Base-by-base conservation (phyloP, 169 alveolate species). In the Sarcocystis neurona region DNA sequence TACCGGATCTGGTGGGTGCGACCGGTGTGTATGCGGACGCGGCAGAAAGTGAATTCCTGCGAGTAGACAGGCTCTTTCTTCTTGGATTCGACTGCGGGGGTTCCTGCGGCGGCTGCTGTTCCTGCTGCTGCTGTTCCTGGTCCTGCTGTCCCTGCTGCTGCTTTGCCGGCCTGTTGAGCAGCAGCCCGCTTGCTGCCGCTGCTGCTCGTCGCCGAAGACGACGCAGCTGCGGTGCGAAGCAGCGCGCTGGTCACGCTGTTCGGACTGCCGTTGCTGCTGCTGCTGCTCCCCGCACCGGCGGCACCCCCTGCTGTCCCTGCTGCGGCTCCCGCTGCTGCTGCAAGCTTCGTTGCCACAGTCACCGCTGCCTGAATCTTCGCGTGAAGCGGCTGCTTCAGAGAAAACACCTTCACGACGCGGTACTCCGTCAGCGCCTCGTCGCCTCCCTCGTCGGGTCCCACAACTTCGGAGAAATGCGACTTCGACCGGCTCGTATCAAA, bases 391-490 rank as follows among this genome's bases (percentile, higher is more conserved):
- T 53, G 84, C 27, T 56, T 46, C 32, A 93, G 89, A 32, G 85
- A 70, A 56, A 34, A 93, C 37, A 93, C 89, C 44, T 90, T 89
- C 20, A 91, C 90, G 46, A 93, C 88, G 27, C 89, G 90, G 75
- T 91, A 93, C 79, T 93, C 95, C 66, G 95, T 93, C n/a, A 92
- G 89, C 1, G 95, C 94, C 84, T 93, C 94, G 10, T 93, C 93
- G 15, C 95, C 95, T 0, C 95, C 95, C 23, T 92, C 91, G 70
- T 93, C 91, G 1, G 90, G 90, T 0, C 90, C 90, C 3, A 93
- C 95, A 6, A 93, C 95, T 56, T 90, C 89, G 18, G 94, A 90
- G 84, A 87, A 93, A 78, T 93, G 95, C 66, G 93, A 88, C 68
- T 93, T 93, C 34, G 94, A 90, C 56, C 93, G 91, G 46, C 44